Evolutionary conservation across 768 basidiomycete species (phyloP).

Genomic region (Suillus spraguei): DNA sequence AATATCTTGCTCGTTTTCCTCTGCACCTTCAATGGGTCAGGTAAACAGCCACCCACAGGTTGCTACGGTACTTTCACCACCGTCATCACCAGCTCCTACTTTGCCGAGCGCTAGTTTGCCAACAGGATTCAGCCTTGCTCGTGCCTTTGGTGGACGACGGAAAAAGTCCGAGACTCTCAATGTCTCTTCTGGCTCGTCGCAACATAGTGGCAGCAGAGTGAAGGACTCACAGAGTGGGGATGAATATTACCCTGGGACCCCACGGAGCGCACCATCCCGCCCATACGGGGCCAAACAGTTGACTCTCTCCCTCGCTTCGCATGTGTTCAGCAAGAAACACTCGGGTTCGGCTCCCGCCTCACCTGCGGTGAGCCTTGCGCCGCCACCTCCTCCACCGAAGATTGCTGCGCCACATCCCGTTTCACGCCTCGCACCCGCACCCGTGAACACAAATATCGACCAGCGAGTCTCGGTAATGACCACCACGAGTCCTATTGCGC

Average conservation of each 20-base stretch:
- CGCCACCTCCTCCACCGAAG: slow-evolving; percentile 41
- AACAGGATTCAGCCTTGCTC: slow-evolving; percentile 32
- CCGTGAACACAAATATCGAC: slow-evolving; percentile 30
- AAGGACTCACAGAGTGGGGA: slow-evolving; percentile 23
- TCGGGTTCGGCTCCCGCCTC: slow-evolving; percentile 30
- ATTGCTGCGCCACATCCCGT: slow-evolving; percentile 27
- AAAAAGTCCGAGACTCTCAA: slow-evolving; percentile 31
- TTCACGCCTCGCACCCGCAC: slow-evolving; percentile 24
- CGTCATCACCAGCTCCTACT: slow-evolving; percentile 31
- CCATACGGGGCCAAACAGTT: slow-evolving; percentile 36
- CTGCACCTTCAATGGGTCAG: slow-evolving; percentile 37
- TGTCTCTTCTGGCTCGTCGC: slow-evolving; percentile 20
- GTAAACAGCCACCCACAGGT: slow-evolving; percentile 36
- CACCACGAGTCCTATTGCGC: slow-evolving; percentile 54
- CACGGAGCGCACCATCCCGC: slow-evolving; percentile 18
- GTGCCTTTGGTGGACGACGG: slow-evolving; percentile 35
- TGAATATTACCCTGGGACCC: slow-evolving; percentile 18
- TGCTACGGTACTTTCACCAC: slow-evolving; percentile 20
- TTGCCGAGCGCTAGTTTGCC: slow-evolving; percentile 21
- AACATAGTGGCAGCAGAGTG: slow-evolving; percentile 22
- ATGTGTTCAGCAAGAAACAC: slow-evolving; percentile 45
- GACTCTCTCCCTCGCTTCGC: slow-evolving; percentile 47
- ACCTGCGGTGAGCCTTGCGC: slow-evolving; percentile 34
- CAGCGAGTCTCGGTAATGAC: slow-evolving; percentile 56
- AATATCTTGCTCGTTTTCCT: slow-evolving; percentile 22